Evolutionary conservation across 495 filamentous ascomycete genomes (phyloP).

Genomic region (Hypoxylon subgilvum): DNA sequence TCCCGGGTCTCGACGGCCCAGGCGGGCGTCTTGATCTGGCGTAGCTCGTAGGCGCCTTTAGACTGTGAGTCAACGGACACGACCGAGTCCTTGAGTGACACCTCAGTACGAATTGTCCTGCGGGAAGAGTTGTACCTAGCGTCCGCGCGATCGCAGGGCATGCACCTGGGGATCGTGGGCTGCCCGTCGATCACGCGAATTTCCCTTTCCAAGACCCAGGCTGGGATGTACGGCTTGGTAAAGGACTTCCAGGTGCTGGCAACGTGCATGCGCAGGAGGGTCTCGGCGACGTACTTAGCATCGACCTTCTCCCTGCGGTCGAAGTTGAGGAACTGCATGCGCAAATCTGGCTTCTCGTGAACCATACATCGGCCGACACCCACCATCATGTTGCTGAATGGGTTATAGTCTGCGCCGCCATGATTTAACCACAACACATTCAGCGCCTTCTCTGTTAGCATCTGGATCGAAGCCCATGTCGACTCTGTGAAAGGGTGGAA

Average conservation of each 20-base stretch:
- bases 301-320: background rate
- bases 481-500: too few relatives aligned
- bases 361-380: constrained; percentile 13
- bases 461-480: too few relatives aligned
- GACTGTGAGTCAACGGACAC: too few relatives aligned
- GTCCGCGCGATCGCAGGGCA: too few relatives aligned
- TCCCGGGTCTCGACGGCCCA: too few relatives aligned
- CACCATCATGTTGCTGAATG: constrained; percentile 42
- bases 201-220: constrained; percentile 5
- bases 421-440: constrained; percentile 50
- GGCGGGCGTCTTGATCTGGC: too few relatives aligned
- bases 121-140: too few relatives aligned
- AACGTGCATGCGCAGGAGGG: constrained; percentile 4
- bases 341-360: constrained; percentile 14
- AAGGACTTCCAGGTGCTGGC: constrained; percentile 7
- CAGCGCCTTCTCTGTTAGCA: too few relatives aligned
- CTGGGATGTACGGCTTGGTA: background rate
- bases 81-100: too few relatives aligned
- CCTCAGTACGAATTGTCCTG: too few relatives aligned
- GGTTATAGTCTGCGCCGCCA: constrained; percentile 41
- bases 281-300: constrained; percentile 2
- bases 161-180: too few relatives aligned
- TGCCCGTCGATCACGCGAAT: constrained; percentile 8
- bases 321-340: constrained; percentile 7
- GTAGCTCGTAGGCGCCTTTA: too few relatives aligned